These are phyloP conservation scores for Eimeria zaria DNA, from an alignment of 169 alveolate genomes.

Conservation along the genomic window DNA sequence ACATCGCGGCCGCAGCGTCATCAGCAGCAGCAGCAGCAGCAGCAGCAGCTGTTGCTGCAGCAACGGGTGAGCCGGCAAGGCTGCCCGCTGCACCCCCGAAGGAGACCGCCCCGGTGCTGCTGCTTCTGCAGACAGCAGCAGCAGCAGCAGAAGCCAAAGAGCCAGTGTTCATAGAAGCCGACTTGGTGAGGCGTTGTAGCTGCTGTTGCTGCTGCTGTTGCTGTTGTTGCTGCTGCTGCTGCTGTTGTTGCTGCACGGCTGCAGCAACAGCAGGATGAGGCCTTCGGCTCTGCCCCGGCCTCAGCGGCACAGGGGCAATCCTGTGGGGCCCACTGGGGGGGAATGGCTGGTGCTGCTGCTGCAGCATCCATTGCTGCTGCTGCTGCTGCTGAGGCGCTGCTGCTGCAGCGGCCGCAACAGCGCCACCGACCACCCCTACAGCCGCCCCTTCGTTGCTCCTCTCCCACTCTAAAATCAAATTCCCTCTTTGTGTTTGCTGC, in stretches of 20 bases:
- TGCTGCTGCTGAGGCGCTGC: conserved; percentile 10
- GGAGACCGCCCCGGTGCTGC: not conserved
- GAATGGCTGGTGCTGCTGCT: conserved; percentile 19
- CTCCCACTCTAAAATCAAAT: not conserved
- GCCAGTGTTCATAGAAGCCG: not conserved
- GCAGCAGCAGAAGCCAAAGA: not conserved
- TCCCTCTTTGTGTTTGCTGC: not conserved
- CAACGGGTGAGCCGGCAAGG: not conserved
- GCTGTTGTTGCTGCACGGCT: conserved; percentile 11
- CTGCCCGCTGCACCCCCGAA: not conserved
- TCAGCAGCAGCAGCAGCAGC: not conserved
- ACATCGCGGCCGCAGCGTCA: not conserved
- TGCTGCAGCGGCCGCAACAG: conserved; percentile 5
- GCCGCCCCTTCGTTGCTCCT: not conserved
- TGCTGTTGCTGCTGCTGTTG: conserved; percentile 52
- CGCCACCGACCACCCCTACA: not conserved
- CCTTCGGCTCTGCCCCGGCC: conserved; percentile 61
- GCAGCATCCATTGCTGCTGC: conserved; percentile 48
- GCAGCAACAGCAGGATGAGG: conserved; percentile 45
- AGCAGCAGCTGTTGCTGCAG: not conserved
- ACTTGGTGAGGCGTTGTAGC: not conserved
- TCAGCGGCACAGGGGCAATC: conserved; percentile 49
- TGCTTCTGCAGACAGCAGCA: not conserved
- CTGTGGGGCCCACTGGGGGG: conserved; percentile 1
- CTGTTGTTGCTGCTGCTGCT: conserved; percentile 9